Conservation (phyloP, 2,329 filamentous ascomycete genomes). For the Anisogramma anomala region DNA sequence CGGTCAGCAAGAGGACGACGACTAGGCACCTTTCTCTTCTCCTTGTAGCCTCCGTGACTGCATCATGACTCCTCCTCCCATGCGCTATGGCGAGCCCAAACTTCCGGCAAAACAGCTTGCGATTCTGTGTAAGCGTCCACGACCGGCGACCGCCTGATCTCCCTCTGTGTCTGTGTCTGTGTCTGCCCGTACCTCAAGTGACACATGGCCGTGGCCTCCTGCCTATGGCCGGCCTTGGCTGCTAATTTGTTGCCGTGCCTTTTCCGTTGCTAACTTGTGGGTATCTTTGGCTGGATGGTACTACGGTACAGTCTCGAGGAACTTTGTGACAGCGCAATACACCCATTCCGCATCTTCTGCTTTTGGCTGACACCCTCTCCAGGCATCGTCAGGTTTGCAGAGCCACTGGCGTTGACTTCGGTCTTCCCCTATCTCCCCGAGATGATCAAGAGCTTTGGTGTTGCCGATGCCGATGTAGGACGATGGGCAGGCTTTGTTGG, state of each 20-base stretch:
- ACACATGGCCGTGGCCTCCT: constrained; percentile 3
- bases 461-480: constrained; percentile 59
- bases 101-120: constrained; percentile 66
- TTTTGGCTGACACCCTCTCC: constrained; percentile 23
- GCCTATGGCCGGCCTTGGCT: not conserved
- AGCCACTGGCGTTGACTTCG: constrained; percentile 61
- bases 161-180: constrained; percentile 2
- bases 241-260: constrained; percentile 6
- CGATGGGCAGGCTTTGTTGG: constrained; percentile 71
- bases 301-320: not conserved
- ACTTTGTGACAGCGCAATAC: not conserved
- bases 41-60: constrained; percentile 7
- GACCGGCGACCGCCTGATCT: not conserved
- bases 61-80: constrained; percentile 15
- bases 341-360: constrained; percentile 13
- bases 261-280: constrained; percentile 4
- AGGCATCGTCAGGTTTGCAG: constrained; percentile 71
- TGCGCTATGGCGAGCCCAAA: constrained; percentile 35
- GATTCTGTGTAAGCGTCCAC: constrained; percentile 54
- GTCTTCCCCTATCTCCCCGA: constrained; percentile 63
- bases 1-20: no score
- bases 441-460: constrained; percentile 71
- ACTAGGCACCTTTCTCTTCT: no score
- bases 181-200: constrained; percentile 11
- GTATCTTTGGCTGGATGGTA: no score